Evolutionary conservation across 352 stramenopile species (phyloP), one percentile per base, ranked within the genome.

Genomic region (Phytophthora pluvialis): DNA sequence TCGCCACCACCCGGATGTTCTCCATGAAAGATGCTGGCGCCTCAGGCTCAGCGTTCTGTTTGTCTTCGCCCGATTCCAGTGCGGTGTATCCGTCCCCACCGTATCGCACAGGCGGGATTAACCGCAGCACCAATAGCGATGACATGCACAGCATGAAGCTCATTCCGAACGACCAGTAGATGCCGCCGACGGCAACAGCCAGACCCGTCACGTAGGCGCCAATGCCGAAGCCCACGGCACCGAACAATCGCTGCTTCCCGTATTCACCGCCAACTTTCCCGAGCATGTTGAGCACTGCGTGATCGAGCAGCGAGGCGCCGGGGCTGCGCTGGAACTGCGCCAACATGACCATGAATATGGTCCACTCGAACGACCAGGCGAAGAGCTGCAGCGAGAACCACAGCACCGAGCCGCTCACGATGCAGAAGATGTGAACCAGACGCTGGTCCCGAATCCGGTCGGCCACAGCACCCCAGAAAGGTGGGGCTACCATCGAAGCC

Each of bases 231-330:
- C 83, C 81, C 12, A 93, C 67, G 3, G 83, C 81, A 26, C 81
- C 83, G 54, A 89, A 91, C 21, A 93, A 70, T 1, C 83, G 80
- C 67, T 93, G 83, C 62, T 90, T 90, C 48, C 83, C 83, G 58
- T 90, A 93, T 57, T 93, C 83, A 18, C 81, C 81, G 31, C 83
- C 83, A 35, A 81, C 70, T 49, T 79, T 80, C 9, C 56, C 67
- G 25, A 90, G 68, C 64, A 93, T 64, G 40, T 85, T 68, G 15
- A 93, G 65, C 31, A 91, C 65, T 3, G 83, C 78, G 67, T 89
- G 78, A 54, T 93, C 83, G 8, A 91, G 67, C 45, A 93, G 47
- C n/a, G 83, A 87, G 21, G 35, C 38, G 73, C 31, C 31, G 13
- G 42, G 11, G 39, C 31, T 43, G 11, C 42, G 26, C 15, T 86